phyloP scores from a whole-genome alignment of 768 basidiomycete genomes.

The Pisolithus microcarpus region DNA sequence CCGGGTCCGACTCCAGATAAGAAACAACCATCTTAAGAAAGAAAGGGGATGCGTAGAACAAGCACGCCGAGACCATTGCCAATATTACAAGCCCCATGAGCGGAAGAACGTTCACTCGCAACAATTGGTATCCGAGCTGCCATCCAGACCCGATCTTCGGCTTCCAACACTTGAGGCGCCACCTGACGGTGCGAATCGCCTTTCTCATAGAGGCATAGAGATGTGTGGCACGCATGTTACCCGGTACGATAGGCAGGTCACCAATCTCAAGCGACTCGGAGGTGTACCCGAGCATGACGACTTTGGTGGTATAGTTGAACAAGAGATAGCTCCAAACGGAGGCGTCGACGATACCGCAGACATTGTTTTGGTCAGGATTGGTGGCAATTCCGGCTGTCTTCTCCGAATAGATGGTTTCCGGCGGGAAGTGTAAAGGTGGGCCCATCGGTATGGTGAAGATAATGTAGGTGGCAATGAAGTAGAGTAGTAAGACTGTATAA shows the following conservation, averaged over 20 bases:
- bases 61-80: slow-evolving; percentile 47
- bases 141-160: slow-evolving; percentile 59
- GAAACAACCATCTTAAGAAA: slow-evolving; percentile 54
- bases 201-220: slow-evolving; percentile 62
- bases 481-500: slow-evolving; percentile 47
- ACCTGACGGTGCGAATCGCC: slow-evolving; percentile 43
- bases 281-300: slow-evolving; percentile 76
- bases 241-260: slow-evolving; percentile 78
- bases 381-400: slow-evolving; percentile 56
- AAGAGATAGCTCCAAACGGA: slow-evolving; percentile 42
- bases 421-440: slow-evolving; percentile 67
- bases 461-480: slow-evolving; percentile 38
- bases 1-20: slow-evolving; percentile 60
- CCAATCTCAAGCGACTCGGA: slow-evolving; percentile 74
- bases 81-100: slow-evolving; percentile 41
- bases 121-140: slow-evolving; percentile 53
- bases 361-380: slow-evolving; percentile 64
- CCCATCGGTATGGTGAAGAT: slow-evolving; percentile 55
- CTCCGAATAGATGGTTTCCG: slow-evolving; percentile 66
- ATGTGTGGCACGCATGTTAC: slow-evolving; percentile 57
- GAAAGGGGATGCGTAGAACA: slow-evolving; percentile 60
- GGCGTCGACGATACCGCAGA: slow-evolving; percentile 53
- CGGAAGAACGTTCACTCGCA: slow-evolving; percentile 43
- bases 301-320: slow-evolving; percentile 86
- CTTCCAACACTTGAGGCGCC: slow-evolving; percentile 50